Base-by-base conservation (phyloP, 768 basidiomycete genomes). In the Agaricus subrufescens region DNA sequence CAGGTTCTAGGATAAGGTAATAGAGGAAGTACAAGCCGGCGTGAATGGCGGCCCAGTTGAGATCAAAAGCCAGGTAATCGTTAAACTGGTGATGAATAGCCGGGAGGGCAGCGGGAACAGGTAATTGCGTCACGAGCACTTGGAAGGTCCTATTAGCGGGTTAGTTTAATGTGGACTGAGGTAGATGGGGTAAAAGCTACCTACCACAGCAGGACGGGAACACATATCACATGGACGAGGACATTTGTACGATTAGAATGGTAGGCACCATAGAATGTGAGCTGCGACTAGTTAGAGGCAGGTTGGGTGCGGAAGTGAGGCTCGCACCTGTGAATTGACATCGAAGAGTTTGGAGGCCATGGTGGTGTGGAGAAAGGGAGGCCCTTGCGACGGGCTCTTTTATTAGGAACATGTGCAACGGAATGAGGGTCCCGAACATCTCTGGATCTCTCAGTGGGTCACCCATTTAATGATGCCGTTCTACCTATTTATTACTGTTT, bases 201-300 rank as follows among this genome's bases (percentile, higher is more conserved):
- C 45, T 58, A 89, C 94, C 93, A 98, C 54, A 92, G 67, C 58
- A 97, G 78, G 57, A 88, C 65, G 6, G 94, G 94, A 11, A 96
- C 93, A 61, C 85, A 93, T 58, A 91, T 65, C 62, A 94, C 75
- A 69, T 98, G 96, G 59, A 98, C 91, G 53, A 80, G 69, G 61
- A 98, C 73, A 68, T 98, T 98, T 59, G 84, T 72, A 27, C 82
- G 83, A 68, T 96, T 87, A 14, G 84, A 76, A 70, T 97, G 94
- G 71, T 97, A 97, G 50, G 93, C 87, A 19, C 92, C 93, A 68
- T 98, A 98, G 77, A 96, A 96, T 26, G 86, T 77, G 65, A 98
- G 80, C 93, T 97, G 58, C 26, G 50, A 54, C 31, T 50, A 10
- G n/a, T 56, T 15, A 56, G 49, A 10, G 14, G 23, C 3, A n/a